These are phyloP conservation scores for Saccharomycopsis lassenensis DNA, from an alignment of 805 yeast species.

Conservation along the genomic window DNA sequence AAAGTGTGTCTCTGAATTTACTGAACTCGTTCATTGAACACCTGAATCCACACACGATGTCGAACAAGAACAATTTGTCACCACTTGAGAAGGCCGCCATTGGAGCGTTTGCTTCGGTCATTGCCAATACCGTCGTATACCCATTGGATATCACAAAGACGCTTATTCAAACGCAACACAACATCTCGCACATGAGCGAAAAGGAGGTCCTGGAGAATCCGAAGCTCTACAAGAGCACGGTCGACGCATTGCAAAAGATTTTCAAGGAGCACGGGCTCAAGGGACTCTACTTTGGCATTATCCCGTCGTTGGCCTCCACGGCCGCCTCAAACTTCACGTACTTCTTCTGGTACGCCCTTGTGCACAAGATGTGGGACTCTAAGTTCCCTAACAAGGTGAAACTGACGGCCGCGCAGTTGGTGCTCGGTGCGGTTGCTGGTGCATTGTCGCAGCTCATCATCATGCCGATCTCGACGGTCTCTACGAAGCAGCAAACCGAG, in stretches of 20 bases:
- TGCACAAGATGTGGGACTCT: conserved; percentile 44
- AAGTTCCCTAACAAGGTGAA: conserved; percentile 27
- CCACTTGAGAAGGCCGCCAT: conserved; percentile 72
- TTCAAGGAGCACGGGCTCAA: conserved; percentile 46
- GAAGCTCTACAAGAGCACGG: conserved; percentile 39
- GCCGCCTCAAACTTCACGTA: conserved; percentile 75
- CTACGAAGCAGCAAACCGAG: conserved; percentile 56
- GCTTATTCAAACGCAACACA: conserved; percentile 57
- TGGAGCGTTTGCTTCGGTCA: conserved; percentile 72
- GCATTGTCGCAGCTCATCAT: conserved; percentile 74
- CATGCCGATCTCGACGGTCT: conserved; percentile 68
- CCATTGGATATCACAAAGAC: conserved; percentile 76
- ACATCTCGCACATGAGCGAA: conserved; percentile 7
- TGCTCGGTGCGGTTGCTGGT: conserved; percentile 72
- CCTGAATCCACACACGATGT: too few relatives aligned
- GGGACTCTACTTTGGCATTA: conserved; percentile 66
- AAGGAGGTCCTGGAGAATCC: conserved; percentile 20
- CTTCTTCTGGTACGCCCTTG: conserved; percentile 78
- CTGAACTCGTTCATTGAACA: too few relatives aligned
- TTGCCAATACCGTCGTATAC: conserved; percentile 70
- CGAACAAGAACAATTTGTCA: conserved; percentile 28
- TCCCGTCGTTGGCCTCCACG: conserved; percentile 55
- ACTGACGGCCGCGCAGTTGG: conserved; percentile 56
- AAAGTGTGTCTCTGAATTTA: too few relatives aligned
- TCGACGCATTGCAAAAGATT: conserved; percentile 54